Conservation (phyloP, 164 flowering plant genomes). For the Aristolochia californica region DNA sequence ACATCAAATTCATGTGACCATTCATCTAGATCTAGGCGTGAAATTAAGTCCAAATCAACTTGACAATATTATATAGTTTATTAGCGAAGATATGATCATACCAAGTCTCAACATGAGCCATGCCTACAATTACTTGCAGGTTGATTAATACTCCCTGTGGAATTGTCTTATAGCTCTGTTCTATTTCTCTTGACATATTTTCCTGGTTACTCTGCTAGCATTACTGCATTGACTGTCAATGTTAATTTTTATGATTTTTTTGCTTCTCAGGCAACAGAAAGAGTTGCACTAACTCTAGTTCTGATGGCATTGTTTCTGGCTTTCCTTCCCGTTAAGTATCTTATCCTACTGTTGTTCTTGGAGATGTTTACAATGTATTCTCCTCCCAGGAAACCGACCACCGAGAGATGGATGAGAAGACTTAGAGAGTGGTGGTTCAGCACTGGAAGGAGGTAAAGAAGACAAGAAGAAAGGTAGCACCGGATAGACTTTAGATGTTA, state of each 20-base stretch:
- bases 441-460: constrained; percentile 55
- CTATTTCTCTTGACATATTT: too few species aligned
- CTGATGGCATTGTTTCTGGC: constrained; percentile 41
- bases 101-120: too few species aligned
- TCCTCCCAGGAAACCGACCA: constrained; percentile 56
- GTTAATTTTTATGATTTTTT: neutral
- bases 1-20: too few species aligned
- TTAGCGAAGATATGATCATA: too few species aligned
- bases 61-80: too few species aligned
- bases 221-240: neutral
- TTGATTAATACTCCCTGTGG: too few species aligned
- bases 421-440: constrained; percentile 98
- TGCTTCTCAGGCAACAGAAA: constrained; percentile 63
- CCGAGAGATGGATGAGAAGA: constrained; percentile 72
- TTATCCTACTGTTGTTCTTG: constrained; percentile 37
- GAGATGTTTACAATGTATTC: constrained; percentile 67
- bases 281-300: constrained; percentile 39
- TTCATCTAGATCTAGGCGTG: too few species aligned
- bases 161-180: too few species aligned
- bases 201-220: too few species aligned
- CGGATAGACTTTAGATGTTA: too few species aligned
- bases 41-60: too few species aligned
- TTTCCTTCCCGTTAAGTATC: constrained; percentile 44
- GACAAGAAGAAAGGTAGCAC: constrained; percentile 51
- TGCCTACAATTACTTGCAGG: too few species aligned